Evolutionary conservation across 805 yeast species (phyloP).

Genomic region (Candida parachauliodes): DNA sequence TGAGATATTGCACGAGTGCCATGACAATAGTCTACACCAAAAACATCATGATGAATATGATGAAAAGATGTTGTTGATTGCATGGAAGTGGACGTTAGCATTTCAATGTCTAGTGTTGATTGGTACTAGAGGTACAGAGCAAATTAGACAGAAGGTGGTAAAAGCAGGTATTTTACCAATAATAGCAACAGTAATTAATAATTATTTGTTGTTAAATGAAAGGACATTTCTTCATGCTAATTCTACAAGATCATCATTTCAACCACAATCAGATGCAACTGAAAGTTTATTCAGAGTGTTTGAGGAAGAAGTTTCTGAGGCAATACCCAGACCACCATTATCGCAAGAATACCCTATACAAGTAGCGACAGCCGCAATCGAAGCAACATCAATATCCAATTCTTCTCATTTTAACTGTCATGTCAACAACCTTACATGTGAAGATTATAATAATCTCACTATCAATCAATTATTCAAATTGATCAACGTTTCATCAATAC

Average conservation of each 20-base stretch:
- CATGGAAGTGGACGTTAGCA: conserved; percentile 97
- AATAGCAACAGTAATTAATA: conserved; percentile 87
- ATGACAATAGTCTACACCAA: conserved; percentile 30
- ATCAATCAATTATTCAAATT: conserved; percentile 37
- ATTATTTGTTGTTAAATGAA: conserved; percentile 55
- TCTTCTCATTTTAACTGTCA: conserved; percentile 16
- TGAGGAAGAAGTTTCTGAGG: conserved; percentile 4
- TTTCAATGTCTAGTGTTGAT: conserved; percentile 88
- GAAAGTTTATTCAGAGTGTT: conserved; percentile 7
- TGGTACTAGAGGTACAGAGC: conserved; percentile 91
- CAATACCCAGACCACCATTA: conserved; percentile 1
- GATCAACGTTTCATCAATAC: conserved; percentile 21
- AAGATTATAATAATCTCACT: conserved; percentile 36
- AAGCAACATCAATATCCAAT: conserved; percentile 14
- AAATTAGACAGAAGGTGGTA: conserved; percentile 78
- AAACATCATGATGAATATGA: conserved; percentile 33
- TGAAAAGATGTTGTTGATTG: conserved; percentile 54
- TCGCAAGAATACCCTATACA: conserved; percentile 7
- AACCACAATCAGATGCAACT: conserved; percentile 10
- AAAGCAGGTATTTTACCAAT: conserved; percentile 90
- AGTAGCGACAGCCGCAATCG: conserved; percentile 11
- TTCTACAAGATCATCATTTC: conserved; percentile 13
- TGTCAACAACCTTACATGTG: conserved; percentile 26
- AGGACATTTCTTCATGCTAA: conserved; percentile 33
- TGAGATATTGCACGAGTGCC: conserved; percentile 80